phyloP scores from a whole-genome alignment of 768 basidiomycete genomes.

The Rhodocollybia butyracea region DNA sequence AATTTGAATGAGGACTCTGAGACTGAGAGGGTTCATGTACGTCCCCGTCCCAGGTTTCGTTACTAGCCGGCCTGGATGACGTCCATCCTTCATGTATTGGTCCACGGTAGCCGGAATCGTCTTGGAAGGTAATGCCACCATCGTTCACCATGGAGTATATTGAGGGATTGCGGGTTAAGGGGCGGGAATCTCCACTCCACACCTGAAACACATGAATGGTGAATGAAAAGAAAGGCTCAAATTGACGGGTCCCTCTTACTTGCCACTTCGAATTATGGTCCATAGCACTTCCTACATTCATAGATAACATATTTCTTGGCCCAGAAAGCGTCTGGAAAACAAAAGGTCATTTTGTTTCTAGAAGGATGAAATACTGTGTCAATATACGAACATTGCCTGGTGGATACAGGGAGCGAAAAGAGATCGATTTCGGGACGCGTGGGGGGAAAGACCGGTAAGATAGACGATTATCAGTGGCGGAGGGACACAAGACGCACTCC shows the following conservation, averaged over 20 bases:
- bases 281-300: conserved; percentile 51
- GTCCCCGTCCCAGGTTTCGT: conserved; percentile 61
- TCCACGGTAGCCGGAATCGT: conserved; percentile 45
- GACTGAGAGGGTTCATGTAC: no score
- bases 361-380: conserved; percentile 8
- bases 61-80: conserved; percentile 44
- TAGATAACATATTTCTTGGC: conserved; percentile 50
- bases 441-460: conserved; percentile 13
- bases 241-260: conserved; percentile 32
- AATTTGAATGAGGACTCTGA: conserved; percentile 45
- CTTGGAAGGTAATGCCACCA: conserved; percentile 43
- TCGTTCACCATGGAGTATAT: conserved; percentile 57
- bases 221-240: conserved; percentile 2
- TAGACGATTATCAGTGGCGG: conserved; percentile 18
- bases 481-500: conserved; percentile 6
- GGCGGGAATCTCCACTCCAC: conserved; percentile 49
- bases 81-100: conserved; percentile 50
- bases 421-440: conserved; percentile 43
- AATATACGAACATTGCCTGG: conserved; percentile 52
- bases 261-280: conserved; percentile 64
- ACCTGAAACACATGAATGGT: conserved; percentile 38
- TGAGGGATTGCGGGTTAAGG: conserved; percentile 57
- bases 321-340: conserved; percentile 34
- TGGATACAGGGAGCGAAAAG: conserved; percentile 65
- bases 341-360: conserved; percentile 9